Evolutionary conservation across 345 rosid genomes (phyloP).

Genomic region (Psidium friedrichsthalianum): DNA sequence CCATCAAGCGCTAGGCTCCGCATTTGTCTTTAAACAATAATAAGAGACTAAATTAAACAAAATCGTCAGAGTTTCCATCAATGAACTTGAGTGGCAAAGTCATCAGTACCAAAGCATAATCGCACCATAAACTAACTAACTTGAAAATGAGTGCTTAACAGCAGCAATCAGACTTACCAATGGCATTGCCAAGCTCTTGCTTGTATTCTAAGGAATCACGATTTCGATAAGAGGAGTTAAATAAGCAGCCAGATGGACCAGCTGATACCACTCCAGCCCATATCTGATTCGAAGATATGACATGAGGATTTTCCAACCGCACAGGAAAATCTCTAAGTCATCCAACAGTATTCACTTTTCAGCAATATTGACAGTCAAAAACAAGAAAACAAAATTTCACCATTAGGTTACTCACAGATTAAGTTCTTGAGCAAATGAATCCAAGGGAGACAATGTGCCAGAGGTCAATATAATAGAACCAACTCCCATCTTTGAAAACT

Average conservation of each 20-base stretch:
- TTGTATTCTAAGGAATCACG: constrained; percentile 86
- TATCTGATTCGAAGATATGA: constrained; percentile 77
- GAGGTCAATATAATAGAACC: constrained; percentile 88
- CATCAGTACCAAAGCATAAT: neutral
- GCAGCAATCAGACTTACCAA: constrained; percentile 42
- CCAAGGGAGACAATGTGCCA: constrained; percentile 95
- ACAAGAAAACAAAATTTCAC: neutral
- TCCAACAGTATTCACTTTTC: constrained; percentile 4
- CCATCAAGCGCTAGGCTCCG: neutral
- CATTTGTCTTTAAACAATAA: neutral
- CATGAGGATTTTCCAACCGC: constrained; percentile 95
- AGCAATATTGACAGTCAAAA: constrained; percentile 4
- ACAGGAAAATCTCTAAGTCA: constrained; percentile 74
- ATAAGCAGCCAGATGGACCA: constrained; percentile 74
- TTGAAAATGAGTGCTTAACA: neutral
- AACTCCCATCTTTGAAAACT: constrained; percentile 58
- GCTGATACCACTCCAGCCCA: constrained; percentile 89
- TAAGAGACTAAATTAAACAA: neutral
- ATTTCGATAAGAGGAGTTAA: constrained; percentile 72
- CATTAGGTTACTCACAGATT: constrained; percentile 48
- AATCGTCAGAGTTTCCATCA: neutral
- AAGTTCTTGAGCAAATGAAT: constrained; percentile 84
- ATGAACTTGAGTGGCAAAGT: neutral
- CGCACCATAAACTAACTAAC: neutral
- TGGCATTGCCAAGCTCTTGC: constrained; percentile 94